Conservation (phyloP, 495 filamentous ascomycete genomes). For the Daldinia caldariorum region DNA sequence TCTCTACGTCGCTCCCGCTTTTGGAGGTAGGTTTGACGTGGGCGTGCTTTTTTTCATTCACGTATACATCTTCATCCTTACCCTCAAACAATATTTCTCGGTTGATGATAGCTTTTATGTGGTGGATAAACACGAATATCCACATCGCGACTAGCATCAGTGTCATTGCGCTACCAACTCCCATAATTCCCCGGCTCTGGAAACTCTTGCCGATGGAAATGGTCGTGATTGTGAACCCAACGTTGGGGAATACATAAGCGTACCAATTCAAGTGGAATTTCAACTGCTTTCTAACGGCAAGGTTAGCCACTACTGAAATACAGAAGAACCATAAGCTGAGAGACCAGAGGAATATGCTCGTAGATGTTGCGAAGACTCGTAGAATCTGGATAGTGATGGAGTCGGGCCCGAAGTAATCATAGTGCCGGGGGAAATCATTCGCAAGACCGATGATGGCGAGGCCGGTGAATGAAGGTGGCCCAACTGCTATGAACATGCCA, state of each 20-base stretch:
- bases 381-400: conserved; percentile 41
- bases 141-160: conserved; percentile 66
- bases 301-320: conserved; percentile 63
- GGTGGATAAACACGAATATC: conserved; percentile 63
- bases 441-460: conserved; percentile 74
- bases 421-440: conserved; percentile 50
- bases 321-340: conserved; percentile 78
- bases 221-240: conserved; percentile 62
- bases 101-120: conserved; percentile 62
- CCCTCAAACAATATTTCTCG: conserved; percentile 69
- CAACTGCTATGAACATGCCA: conserved; percentile 79
- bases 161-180: conserved; percentile 62
- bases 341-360: conserved; percentile 73
- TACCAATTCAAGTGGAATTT: conserved; percentile 66
- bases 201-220: conserved; percentile 58
- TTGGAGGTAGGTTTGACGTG: conserved; percentile 35
- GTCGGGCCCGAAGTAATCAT: conserved; percentile 40
- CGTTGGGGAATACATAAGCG: conserved; percentile 68
- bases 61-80: conserved; percentile 67
- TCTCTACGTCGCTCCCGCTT: conserved; percentile 34
- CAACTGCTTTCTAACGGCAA: conserved; percentile 62
- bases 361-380: conserved; percentile 44
- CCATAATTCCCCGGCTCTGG: conserved; percentile 55
- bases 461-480: conserved; percentile 73
- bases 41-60: conserved; percentile 40